Evolutionary conservation across 2,329 filamentous ascomycete species (phyloP).

Genomic region (Fusarium devonianum): DNA sequence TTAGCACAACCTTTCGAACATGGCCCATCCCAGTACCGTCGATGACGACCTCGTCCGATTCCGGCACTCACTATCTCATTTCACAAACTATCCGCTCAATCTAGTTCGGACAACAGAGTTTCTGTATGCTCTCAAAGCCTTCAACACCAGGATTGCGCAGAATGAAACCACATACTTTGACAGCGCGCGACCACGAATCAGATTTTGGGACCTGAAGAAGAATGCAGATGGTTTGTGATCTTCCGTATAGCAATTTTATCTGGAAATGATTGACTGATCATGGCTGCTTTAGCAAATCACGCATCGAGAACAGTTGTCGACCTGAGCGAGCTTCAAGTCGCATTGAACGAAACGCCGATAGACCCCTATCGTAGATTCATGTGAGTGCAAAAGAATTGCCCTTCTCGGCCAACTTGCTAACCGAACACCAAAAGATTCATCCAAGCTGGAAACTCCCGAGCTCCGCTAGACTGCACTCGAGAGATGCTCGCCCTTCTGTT

Average conservation of each 20-base stretch:
- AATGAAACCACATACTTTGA: not conserved
- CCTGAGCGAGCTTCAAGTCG: not conserved
- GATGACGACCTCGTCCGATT: not conserved
- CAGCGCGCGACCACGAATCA: not conserved
- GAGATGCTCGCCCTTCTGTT: slow-evolving; percentile 2
- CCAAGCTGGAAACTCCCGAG: not conserved
- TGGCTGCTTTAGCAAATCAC: not conserved
- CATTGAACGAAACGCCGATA: not conserved
- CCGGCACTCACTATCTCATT: not conserved
- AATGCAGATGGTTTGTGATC: slow-evolving; percentile 2
- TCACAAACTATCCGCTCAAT: slow-evolving; percentile 6
- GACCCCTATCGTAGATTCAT: slow-evolving; percentile 13
- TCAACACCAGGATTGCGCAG: not conserved
- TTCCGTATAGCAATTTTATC: not conserved
- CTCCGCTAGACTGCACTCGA: slow-evolving; percentile 1
- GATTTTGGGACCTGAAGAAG: not conserved
- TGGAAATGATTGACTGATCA: not conserved
- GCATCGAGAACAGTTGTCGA: not conserved
- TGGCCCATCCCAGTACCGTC: not conserved
- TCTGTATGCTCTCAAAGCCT: not conserved
- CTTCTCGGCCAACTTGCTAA: not conserved
- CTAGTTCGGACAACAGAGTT: slow-evolving; percentile 7
- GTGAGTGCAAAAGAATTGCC: not conserved
- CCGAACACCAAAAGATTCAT: not conserved
- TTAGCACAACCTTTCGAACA: not conserved